phyloP scores from a whole-genome alignment of 768 basidiomycete species.

The Lepiota brunneoincarnata region DNA sequence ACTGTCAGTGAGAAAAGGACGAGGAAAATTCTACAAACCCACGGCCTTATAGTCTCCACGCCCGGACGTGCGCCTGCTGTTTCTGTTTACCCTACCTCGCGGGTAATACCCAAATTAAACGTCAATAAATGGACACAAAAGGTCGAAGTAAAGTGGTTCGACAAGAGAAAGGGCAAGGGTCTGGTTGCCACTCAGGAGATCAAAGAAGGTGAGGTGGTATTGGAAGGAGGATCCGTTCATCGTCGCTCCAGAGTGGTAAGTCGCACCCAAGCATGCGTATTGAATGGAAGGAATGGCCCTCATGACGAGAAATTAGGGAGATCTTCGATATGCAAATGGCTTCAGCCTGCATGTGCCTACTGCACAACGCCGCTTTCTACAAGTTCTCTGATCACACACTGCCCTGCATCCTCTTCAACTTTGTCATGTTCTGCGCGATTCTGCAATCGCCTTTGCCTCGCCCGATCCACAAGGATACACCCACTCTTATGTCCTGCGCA shows the following conservation, averaged over 20 bases:
- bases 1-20: conserved; percentile 82
- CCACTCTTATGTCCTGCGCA: conserved; percentile 71
- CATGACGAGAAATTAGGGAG: conserved; percentile 50
- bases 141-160: conserved; percentile 66
- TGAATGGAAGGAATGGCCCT: background rate
- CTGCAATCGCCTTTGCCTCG: conserved; percentile 77
- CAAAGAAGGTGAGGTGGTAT: conserved; percentile 68
- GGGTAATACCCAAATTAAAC: conserved; percentile 62
- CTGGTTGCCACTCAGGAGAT: conserved; percentile 71
- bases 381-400: conserved; percentile 43
- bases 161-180: conserved; percentile 76
- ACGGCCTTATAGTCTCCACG: conserved; percentile 42
- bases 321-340: conserved; percentile 65
- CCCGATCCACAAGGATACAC: conserved; percentile 62
- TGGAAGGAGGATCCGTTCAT: conserved; percentile 86
- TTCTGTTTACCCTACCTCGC: conserved; percentile 55
- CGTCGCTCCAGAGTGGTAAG: conserved; percentile 78
- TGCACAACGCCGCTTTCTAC: conserved; percentile 67
- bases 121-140: conserved; percentile 59
- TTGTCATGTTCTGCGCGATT: conserved; percentile 63
- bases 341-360: conserved; percentile 62
- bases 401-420: conserved; percentile 41
- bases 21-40: conserved; percentile 63
- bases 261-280: background rate
- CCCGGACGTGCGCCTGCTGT: conserved; percentile 17